Evolutionary conservation across 2,329 filamentous ascomycete species (phyloP).

Genomic region (Anisogramma anomala): DNA sequence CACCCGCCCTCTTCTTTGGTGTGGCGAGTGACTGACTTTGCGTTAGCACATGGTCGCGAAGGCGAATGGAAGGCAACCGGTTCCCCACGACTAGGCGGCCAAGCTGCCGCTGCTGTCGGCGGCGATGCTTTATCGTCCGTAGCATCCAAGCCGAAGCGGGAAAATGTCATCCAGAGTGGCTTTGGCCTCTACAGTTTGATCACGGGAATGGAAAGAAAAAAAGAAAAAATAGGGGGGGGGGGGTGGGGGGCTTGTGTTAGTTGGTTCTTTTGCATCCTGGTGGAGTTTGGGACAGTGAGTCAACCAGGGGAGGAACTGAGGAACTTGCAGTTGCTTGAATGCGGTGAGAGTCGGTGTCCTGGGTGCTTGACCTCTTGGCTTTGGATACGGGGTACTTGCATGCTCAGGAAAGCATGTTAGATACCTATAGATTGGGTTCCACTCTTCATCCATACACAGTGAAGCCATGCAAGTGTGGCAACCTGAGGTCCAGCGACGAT

Average conservation of each 20-base stretch:
- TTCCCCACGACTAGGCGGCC: constrained; percentile 14
- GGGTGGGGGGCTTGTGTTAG: neutral
- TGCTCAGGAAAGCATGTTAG: constrained; percentile 12
- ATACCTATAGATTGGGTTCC: constrained; percentile 5
- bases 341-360: constrained; percentile 10
- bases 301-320: neutral
- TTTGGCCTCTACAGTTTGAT: constrained; percentile 12
- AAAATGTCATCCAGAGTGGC: constrained; percentile 6
- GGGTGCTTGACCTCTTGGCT: neutral
- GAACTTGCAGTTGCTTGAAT: too few species aligned
- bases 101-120: neutral
- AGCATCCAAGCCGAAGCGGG: neutral
- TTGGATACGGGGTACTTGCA: constrained; percentile 9
- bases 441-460: neutral
- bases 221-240: too few species aligned
- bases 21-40: neutral
- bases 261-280: neutral
- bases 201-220: constrained; percentile 8
- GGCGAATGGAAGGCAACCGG: constrained; percentile 20
- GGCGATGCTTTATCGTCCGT: neutral
- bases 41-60: constrained; percentile 18
- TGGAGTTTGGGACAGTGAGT: constrained; percentile 8
- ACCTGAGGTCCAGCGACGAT: neutral
- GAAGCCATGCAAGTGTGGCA: neutral
- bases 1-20: neutral